These are phyloP conservation scores for Suillus occidentalis DNA, from an alignment of 768 basidiomycete genomes.

Conservation along the genomic window DNA sequence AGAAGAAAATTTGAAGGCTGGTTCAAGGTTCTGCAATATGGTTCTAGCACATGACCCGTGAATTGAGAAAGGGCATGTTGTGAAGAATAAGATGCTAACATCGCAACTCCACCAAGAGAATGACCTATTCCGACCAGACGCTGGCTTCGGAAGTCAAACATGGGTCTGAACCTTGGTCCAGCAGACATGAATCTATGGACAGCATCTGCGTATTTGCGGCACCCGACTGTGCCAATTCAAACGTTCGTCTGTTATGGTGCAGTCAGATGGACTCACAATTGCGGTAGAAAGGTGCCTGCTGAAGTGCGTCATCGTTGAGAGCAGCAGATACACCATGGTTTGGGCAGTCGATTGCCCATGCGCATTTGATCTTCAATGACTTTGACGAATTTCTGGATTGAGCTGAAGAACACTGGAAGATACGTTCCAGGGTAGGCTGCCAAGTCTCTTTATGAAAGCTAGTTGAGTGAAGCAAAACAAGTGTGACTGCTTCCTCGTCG, in stretches of 20 bases:
- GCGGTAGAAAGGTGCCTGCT: conserved; percentile 42
- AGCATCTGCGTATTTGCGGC: conserved; percentile 61
- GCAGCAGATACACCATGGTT: conserved; percentile 66
- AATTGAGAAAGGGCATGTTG: not conserved
- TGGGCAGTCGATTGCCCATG: conserved; percentile 71
- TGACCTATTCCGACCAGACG: conserved; percentile 67
- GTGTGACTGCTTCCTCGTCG: conserved; percentile 49
- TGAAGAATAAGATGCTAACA: conserved; percentile 40
- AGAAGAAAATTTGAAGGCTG: conserved; percentile 45
- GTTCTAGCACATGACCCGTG: conserved; percentile 37
- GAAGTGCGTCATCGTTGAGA: conserved; percentile 51
- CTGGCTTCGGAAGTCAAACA: conserved; percentile 48
- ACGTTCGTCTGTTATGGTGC: not conserved
- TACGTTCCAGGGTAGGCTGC: conserved; percentile 55
- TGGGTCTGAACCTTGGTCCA: conserved; percentile 37
- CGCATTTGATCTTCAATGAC: conserved; percentile 33
- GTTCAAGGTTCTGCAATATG: conserved; percentile 50
- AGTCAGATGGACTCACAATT: conserved; percentile 39
- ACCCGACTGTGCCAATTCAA: conserved; percentile 47
- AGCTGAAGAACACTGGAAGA: conserved; percentile 39
- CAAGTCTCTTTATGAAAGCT: conserved; percentile 77
- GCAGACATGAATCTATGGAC: conserved; percentile 55
- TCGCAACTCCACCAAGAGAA: conserved; percentile 64
- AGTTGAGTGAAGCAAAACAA: conserved; percentile 66
- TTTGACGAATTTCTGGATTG: not conserved